These are phyloP conservation scores for Colletotrichum musicola DNA, from an alignment of 2,329 filamentous ascomycete genomes.

Conservation along the genomic window DNA sequence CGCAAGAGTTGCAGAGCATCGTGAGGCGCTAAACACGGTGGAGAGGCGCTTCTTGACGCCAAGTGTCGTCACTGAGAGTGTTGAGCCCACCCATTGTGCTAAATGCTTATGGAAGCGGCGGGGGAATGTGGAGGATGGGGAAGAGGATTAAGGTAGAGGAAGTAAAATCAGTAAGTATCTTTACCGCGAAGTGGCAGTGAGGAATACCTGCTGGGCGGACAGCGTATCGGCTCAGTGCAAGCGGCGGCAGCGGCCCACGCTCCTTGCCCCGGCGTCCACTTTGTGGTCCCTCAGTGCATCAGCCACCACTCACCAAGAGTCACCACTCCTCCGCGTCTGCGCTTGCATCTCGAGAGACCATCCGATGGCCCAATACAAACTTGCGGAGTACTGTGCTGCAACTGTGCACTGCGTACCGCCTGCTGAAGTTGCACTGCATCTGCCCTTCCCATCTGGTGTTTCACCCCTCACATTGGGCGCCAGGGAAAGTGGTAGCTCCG, in stretches of 20 bases:
- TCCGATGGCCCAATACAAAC: conserved; percentile 8
- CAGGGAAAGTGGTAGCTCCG: conserved; percentile 7
- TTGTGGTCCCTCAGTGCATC: background rate
- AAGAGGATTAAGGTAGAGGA: background rate
- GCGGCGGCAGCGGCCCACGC: conserved; percentile 9
- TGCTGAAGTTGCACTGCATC: conserved; percentile 15
- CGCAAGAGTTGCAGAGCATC: background rate
- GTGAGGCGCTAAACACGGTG: conserved; percentile 18
- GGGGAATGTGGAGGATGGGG: conserved; percentile 9
- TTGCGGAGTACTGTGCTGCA: conserved; percentile 1
- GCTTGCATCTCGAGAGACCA: conserved; percentile 20
- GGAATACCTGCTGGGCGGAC: conserved; percentile 4
- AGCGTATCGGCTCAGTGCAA: conserved; percentile 15
- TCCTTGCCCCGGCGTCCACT: background rate
- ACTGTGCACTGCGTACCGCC: background rate
- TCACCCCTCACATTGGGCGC: background rate
- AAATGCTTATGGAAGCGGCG: background rate
- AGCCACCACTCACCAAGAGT: conserved; percentile 19
- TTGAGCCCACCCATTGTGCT: background rate
- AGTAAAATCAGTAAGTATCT: conserved; percentile 11
- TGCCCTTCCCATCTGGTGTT: background rate
- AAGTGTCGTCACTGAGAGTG: conserved; percentile 27
- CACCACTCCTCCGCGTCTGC: background rate
- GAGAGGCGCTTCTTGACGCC: conserved; percentile 14
- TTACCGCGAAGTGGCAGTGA: background rate